Evolutionary conservation across 2,329 filamentous ascomycete species (phyloP), one percentile per base, ranked within the genome.

Genomic region (Sclerotinia glacialis): DNA sequence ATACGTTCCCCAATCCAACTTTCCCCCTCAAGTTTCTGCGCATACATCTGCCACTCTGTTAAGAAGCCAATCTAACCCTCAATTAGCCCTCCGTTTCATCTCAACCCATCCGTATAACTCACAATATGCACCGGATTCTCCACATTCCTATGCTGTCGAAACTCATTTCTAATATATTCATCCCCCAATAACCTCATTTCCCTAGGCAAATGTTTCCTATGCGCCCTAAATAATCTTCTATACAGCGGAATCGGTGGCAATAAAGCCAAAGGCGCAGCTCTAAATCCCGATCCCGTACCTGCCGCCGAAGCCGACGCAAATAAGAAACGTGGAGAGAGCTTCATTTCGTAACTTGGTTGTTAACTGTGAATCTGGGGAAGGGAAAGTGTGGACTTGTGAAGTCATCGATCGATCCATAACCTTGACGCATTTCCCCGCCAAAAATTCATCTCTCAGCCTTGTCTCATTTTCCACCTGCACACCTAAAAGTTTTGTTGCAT

Each of bases 11-110:
- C 94, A 68, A 85, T 83, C 95, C 95, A 98, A 0, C 83, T 78
- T 64, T 96, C 89, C 0, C 93, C 94, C 76, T 98, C 94, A 21
- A 99, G 80, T 76, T 92, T 89, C 77, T 99, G 94, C 2, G 93
- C 93, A 76, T 98, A 99, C 63, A 92, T 80, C 78, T 99, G 95
- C 94, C 94, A 99, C 78, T 98, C 93, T 0, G 91, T 94, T 72
- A 99, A 83, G 78, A 99, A 99, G 1, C 94, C 95, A 73, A 98
- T 92, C 92, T 96, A 62, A 16, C 23, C 37, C 34, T 28, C 46
- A 56, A 42, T 55, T 18, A 56, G 18, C 28, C 7, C 53, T 47
- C 11, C 11, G 31, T 26, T 23, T 5, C 34, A 5, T n/a, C 1
- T 9, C 44, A 28, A 56, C 28, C 12, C n/a, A 11, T 40, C 12